Conservation (phyloP, 2,329 filamentous ascomycete species). For the Colletotrichum godetiae region DNA sequence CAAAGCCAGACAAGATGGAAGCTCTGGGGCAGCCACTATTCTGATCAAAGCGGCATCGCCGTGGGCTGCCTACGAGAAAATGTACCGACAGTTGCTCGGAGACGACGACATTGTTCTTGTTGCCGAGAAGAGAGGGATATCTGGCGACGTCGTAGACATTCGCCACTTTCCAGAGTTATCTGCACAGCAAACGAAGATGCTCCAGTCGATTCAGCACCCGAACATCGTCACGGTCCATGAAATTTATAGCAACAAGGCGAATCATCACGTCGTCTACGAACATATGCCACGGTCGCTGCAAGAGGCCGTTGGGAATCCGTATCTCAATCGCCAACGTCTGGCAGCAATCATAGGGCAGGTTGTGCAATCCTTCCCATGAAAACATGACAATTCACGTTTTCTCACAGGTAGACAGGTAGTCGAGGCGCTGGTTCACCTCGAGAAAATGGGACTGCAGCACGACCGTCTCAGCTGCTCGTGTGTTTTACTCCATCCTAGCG, state of each 20-base stretch:
- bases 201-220: background rate
- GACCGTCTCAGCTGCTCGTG: constrained; percentile 1
- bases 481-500: background rate
- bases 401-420: background rate
- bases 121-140: no score
- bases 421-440: constrained; percentile 1
- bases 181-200: background rate
- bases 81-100: no score
- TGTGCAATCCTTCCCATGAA: background rate
- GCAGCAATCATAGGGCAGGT: constrained; percentile 4
- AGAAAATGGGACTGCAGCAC: constrained; percentile 7
- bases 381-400: background rate
- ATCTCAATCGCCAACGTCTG: background rate
- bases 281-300: background rate
- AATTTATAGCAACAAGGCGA: constrained; percentile 1
- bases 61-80: no score
- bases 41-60: no score
- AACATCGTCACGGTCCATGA: background rate
- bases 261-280: background rate
- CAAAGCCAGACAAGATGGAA: no score
- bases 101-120: no score
- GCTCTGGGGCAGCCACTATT: no score
- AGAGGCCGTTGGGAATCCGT: background rate
- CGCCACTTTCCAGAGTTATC: no score
- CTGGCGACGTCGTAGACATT: no score